Conservation (phyloP, 768 basidiomycete species). For the Botryobasidium botryosum region DNA sequence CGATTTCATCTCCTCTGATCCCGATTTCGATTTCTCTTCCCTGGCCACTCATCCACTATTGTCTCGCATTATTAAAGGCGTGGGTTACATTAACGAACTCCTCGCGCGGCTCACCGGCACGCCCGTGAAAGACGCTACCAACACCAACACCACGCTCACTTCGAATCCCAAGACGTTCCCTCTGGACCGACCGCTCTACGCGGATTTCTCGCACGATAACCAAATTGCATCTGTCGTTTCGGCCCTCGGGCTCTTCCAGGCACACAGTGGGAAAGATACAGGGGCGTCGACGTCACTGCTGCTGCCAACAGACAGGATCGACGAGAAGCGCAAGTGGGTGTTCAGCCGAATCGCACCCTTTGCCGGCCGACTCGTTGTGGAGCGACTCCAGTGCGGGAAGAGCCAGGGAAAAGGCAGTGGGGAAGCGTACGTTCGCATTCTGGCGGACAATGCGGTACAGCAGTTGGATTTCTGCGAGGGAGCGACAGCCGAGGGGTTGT, state of each 20-base stretch:
- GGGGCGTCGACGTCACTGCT: too few species aligned
- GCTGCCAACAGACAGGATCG: neutral
- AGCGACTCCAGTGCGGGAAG: slow-evolving; percentile 7
- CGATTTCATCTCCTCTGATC: neutral
- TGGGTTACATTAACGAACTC: slow-evolving; percentile 7
- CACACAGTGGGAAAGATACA: too few species aligned
- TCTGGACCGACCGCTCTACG: slow-evolving; percentile 8
- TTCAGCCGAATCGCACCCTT: slow-evolving; percentile 9
- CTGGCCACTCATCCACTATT: too few species aligned
- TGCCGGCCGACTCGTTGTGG: slow-evolving; percentile 7
- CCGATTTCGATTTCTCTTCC: too few species aligned
- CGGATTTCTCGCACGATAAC: slow-evolving; percentile 11
- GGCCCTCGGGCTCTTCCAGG: slow-evolving; percentile 7
- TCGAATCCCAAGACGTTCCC: slow-evolving; percentile 7
- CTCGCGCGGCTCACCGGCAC: slow-evolving; percentile 10
- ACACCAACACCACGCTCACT: slow-evolving; percentile 8
- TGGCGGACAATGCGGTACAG: too few species aligned
- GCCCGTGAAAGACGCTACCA: slow-evolving; percentile 4
- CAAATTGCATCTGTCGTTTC: slow-evolving; percentile 7
- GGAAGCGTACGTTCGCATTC: too few species aligned
- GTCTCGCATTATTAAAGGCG: too few species aligned
- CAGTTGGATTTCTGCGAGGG: too few species aligned
- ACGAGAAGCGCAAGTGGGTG: neutral
- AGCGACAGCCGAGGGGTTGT: too few species aligned
- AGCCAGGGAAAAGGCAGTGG: too few species aligned